These are phyloP conservation scores for Thraustotheca clavata DNA, from an alignment of 352 stramenopile genomes.

Conservation along the genomic window DNA sequence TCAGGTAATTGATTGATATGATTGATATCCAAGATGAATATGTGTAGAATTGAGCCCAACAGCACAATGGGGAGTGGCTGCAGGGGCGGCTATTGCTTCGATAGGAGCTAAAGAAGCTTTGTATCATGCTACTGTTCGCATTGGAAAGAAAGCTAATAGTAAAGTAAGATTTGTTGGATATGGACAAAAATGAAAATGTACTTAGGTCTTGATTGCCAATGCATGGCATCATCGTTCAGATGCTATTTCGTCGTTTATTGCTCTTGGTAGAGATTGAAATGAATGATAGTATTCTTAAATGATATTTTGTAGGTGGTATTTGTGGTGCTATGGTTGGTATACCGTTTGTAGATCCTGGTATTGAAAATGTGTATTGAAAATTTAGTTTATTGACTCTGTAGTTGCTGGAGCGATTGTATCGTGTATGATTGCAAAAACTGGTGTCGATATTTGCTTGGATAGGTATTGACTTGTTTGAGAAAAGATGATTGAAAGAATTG, in stretches of 20 bases:
- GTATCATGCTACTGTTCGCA: conserved; percentile 87
- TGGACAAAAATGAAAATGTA: not conserved
- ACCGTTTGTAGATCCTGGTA: conserved; percentile 64
- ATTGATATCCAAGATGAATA: not conserved
- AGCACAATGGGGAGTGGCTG: conserved; percentile 58
- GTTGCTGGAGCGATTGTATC: conserved; percentile 77
- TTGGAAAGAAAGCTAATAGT: conserved; percentile 89
- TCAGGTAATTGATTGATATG: not conserved
- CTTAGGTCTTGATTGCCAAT: conserved; percentile 93
- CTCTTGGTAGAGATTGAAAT: conserved; percentile 53
- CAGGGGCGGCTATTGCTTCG: conserved; percentile 77
- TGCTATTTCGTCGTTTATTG: conserved; percentile 84
- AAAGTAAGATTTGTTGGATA: conserved; percentile 31
- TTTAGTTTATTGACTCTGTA: conserved; percentile 20
- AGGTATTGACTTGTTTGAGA: conserved; percentile 34
- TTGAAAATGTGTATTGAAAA: not conserved
- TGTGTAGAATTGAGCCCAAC: conserved; percentile 36
- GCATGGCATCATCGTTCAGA: conserved; percentile 93
- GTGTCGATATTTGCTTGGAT: conserved; percentile 72
- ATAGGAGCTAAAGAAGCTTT: conserved; percentile 93
- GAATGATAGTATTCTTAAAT: too few species aligned
- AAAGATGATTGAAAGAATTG: too few species aligned
- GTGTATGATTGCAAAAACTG: conserved; percentile 85
- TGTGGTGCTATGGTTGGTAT: conserved; percentile 57
- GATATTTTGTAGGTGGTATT: conserved; percentile 38